Evolutionary conservation across 495 filamentous ascomycete species (phyloP).

Genomic region (Trypethelium eluteriae): DNA sequence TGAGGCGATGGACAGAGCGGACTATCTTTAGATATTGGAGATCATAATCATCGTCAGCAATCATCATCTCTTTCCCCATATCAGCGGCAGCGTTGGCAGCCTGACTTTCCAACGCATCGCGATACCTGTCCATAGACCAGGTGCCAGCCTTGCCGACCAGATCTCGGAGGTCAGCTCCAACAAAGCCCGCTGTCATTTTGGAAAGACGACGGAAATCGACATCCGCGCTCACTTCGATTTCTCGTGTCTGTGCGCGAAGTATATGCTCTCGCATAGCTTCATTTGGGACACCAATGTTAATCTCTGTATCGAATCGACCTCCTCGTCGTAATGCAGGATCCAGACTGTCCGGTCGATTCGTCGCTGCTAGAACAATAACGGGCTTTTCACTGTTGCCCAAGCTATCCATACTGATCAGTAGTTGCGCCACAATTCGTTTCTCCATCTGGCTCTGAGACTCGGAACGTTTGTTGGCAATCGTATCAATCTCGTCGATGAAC

Average conservation of each 20-base stretch:
- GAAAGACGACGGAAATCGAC: constrained; percentile 74
- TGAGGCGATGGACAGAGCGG: constrained; percentile 43
- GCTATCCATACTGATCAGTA: constrained; percentile 63
- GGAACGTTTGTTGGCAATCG: constrained; percentile 89
- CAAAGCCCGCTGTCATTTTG: constrained; percentile 86
- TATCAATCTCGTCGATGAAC: constrained; percentile 95
- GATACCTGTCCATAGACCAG: constrained; percentile 50
- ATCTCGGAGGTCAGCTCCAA: constrained; percentile 73
- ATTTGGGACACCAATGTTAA: constrained; percentile 90
- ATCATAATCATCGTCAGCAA: constrained; percentile 36
- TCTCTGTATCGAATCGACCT: constrained; percentile 85
- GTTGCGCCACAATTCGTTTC: constrained; percentile 87
- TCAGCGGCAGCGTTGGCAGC: constrained; percentile 14
- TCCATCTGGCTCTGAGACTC: constrained; percentile 97
- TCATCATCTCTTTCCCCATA: constrained; percentile 26
- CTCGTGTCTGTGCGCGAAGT: constrained; percentile 65
- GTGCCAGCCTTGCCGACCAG: constrained; percentile 48
- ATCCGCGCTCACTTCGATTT: constrained; percentile 59
- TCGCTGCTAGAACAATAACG: constrained; percentile 88
- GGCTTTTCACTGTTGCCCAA: constrained; percentile 71
- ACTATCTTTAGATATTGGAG: constrained; percentile 20
- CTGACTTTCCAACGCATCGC: constrained; percentile 33
- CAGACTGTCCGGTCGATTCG: constrained; percentile 83
- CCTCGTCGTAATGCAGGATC: constrained; percentile 81
- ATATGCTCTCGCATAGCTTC: constrained; percentile 78